Base-by-base conservation (phyloP, 139 green algal genomes). In the Limnomonas spitsbergensis region DNA sequence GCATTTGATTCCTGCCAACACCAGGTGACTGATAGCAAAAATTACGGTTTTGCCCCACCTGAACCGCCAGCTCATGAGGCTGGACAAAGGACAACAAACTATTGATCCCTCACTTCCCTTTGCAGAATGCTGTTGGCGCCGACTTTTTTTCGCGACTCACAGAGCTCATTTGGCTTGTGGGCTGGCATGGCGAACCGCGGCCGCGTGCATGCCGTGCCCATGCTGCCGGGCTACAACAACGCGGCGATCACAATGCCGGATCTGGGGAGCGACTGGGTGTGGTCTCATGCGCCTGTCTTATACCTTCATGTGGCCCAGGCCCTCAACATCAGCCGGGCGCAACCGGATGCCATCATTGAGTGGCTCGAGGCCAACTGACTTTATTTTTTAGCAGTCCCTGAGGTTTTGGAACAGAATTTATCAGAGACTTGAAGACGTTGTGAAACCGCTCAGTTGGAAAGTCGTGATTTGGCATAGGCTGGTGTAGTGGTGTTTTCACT, bases 141-240 rank as follows among this genome's bases (percentile, higher is more conserved):
- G 1, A 27, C 14, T 7, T 37, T 35, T 7, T 35, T 0, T 0
- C 76, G 38, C 0, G 69, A 53, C 1, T 40, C 78, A 53, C 56
- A 52, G 1, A 82, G 53, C 29, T n/a, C 52, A 61, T 61, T 61
- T 61, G 47, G 47, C 14, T 61, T 61, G 47, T 61, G 47, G 47
- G 47, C 47, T 61, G 47, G 14, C 14, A 61, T 61, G 47, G 47
- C 47, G 14, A 61, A 61, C 20, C 47, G 47, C 14, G 47, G 47
- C 14, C 14, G 47, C 14, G 47, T 61, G 14, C 47, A 61, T 61
- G 47, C 47, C 14, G 47, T 61, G 47, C 47, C 14, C 47, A 61
- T 61, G 47, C 47, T 61, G 20, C 47, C 47, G 20, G 27, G 31
- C 9, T 7, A 75, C 38, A 4, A 67, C 69, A 9, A 20, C 14